Conservation (phyloP, 768 basidiomycete species). For the Lentinula lateritia region DNA sequence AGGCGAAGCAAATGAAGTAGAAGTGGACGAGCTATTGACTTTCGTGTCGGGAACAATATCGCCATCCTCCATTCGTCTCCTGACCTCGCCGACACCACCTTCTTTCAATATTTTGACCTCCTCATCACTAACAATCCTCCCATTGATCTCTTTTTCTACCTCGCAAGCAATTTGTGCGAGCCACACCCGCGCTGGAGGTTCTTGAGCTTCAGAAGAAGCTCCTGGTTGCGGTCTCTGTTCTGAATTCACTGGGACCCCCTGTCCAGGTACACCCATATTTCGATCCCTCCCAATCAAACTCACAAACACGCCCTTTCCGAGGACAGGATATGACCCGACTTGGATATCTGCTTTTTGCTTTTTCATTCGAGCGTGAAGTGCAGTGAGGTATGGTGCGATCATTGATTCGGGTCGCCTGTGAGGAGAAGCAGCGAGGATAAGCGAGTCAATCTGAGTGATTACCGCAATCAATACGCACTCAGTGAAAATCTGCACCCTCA, state of each 20-base stretch:
- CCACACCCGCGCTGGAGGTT: conserved; percentile 23
- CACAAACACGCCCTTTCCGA: conserved; percentile 64
- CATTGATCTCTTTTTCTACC: conserved; percentile 54
- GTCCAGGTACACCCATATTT: conserved; percentile 3
- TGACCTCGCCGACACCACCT: conserved; percentile 10
- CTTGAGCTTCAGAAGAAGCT: not conserved
- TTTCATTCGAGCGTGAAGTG: conserved; percentile 67
- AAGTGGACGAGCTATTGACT: not conserved
- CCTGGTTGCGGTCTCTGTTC: not conserved
- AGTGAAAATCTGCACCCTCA: conserved; percentile 81
- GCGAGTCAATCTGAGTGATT: not conserved
- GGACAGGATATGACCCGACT: conserved; percentile 72
- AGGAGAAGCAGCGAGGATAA: not conserved
- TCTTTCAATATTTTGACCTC: conserved; percentile 52
- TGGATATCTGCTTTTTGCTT: conserved; percentile 59
- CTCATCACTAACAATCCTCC: conserved; percentile 57
- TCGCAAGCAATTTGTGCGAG: conserved; percentile 56
- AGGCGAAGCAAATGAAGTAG: not conserved
- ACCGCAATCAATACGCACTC: conserved; percentile 35
- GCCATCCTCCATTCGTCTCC: conserved; percentile 2
- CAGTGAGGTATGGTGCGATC: conserved; percentile 78
- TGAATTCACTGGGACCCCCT: not conserved
- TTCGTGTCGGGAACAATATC: not conserved
- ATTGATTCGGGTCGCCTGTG: conserved; percentile 70
- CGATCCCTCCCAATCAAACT: conserved; percentile 54